These are phyloP conservation scores for Eucommia ulmoides DNA, from an alignment of 257 asterid species.

Conservation along the genomic window DNA sequence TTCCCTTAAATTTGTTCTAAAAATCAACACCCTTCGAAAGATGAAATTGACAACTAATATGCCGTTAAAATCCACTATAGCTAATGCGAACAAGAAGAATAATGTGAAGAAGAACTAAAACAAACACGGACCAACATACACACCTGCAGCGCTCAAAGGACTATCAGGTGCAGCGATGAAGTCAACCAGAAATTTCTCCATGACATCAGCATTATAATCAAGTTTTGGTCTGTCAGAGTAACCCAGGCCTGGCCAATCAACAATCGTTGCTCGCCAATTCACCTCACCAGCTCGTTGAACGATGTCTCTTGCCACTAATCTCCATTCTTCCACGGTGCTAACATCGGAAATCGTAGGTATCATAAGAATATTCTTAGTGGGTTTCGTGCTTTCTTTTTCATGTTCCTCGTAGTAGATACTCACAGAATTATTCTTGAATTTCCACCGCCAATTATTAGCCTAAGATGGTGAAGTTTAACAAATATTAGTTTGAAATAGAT, in stretches of 20 bases:
- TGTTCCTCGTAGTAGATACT: slow-evolving; percentile 59
- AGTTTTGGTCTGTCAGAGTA: slow-evolving; percentile 84
- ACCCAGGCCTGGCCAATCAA: slow-evolving; percentile 98
- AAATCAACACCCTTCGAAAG: too few relatives aligned
- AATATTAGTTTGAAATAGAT: slow-evolving; percentile 9
- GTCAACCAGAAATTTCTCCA: slow-evolving; percentile 84
- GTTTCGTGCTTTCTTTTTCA: slow-evolving; percentile 27
- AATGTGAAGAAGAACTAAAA: background rate
- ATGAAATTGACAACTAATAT: too few relatives aligned
- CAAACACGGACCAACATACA: background rate
- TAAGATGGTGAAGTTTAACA: too few relatives aligned
- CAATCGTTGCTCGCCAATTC: slow-evolving; percentile 61
- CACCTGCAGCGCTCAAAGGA: slow-evolving; percentile 49
- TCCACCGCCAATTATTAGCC: slow-evolving; percentile 66
- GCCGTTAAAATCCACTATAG: too few relatives aligned
- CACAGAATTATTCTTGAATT: slow-evolving; percentile 47
- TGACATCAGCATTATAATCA: slow-evolving; percentile 68
- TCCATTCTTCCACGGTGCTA: slow-evolving; percentile 95
- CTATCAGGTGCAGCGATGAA: slow-evolving; percentile 53
- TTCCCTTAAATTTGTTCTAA: too few relatives aligned
- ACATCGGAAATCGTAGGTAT: slow-evolving; percentile 93
- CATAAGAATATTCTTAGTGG: slow-evolving; percentile 53
- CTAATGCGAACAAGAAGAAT: too few relatives aligned
- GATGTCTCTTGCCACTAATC: slow-evolving; percentile 66
- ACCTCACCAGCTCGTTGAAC: slow-evolving; percentile 30